Base-by-base conservation (phyloP, 1,284 basidiomycete species). In the Sparassis latifolia region DNA sequence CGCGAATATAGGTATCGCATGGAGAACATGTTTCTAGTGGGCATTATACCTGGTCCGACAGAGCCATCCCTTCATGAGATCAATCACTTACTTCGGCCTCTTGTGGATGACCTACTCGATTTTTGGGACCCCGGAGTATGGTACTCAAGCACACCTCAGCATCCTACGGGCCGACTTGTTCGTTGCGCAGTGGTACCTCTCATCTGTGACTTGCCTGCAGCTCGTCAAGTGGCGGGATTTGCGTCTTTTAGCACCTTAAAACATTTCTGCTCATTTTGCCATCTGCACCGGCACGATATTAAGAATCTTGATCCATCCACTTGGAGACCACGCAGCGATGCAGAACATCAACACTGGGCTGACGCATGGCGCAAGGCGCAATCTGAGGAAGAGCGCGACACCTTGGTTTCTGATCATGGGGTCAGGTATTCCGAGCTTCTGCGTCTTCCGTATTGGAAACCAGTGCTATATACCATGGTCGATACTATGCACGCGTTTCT, bases 31-130 rank as follows among this genome's bases (percentile, higher is more conserved):
- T 66, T 55, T 53, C 52, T 67, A 30, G 58, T 58, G 10, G 64
- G 64, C 2, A 57, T 70, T 38, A 63, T 73, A 10, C 72, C 72
- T 10, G 69, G 69, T 6, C 70, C 67, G 2, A 52, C 58, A 6
- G 65, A 71, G 49, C 71, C 73, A 1, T 55, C 55, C 29, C 45
- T 62, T 0, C 61, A 62, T 2, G 53, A 63, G 37, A 58, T 72
- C 5, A 74, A 74, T 49, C 58, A 68, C 42, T 66, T 64, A 45
- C 45, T 75, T 0, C 47, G 49, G 2, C 70, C 67, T 0, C 44
- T 76, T 7, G 59, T 75, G 2, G 58, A 69, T 44, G 59, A 62
- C 10, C 50, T 20, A 20, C 20, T 20, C 20, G 20, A 20, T 20
- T 20, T 20, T 20, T 20, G 20, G 20, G 20, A 20, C 3, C 43